Base-by-base conservation (phyloP, 306 rosid genomes). In the Rosa persica region DNA sequence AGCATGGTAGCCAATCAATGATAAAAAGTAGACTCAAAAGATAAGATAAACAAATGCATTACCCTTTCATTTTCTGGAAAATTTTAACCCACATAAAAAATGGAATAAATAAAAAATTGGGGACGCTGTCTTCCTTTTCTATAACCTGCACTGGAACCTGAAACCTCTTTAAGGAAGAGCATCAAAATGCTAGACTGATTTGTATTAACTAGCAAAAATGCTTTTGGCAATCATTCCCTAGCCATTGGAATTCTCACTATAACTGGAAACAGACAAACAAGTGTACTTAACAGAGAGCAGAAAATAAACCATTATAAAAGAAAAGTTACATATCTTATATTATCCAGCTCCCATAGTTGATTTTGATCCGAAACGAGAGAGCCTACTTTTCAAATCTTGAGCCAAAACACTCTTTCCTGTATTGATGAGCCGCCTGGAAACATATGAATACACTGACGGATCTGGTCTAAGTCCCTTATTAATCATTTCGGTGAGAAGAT, bases 381-480 rank as follows among this genome's bases (percentile, higher is more conserved):
- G 84, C 78, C 78, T 80, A 75, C 49, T 83, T 73, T 64, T 78
- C 81, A 94, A 88, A 20, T 88, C 89, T 74, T 64, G 72, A 76
- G 90, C 90, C 87, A 88, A 52, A 64, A 57, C 93, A 6, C 19
- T 67, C 74, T 54, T 82, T 55, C 87, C 87, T 44, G 72, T 52
- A 77, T 72, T 78, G 75, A 78, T 83, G 17, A 92, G 92, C 72
- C 47, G 25, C 66, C 81, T 86, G 71, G 77, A 71, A 66, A 85
- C 81, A 44, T 76, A 83, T 65, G 7, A 67, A 66, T 82, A 94
- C 57, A 86, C 90, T 0, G 87, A 60, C 76, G 81, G 81, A 58
- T 87, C 72, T 58, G 97, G 97, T 80, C 76, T 85, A 47, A 94
- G 86, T 73, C 93, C 98, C 70, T 38, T 93, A 69, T 81, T 81